Evolutionary conservation across 129 eudicot species (phyloP).

Genomic region (Centella asiatica): DNA sequence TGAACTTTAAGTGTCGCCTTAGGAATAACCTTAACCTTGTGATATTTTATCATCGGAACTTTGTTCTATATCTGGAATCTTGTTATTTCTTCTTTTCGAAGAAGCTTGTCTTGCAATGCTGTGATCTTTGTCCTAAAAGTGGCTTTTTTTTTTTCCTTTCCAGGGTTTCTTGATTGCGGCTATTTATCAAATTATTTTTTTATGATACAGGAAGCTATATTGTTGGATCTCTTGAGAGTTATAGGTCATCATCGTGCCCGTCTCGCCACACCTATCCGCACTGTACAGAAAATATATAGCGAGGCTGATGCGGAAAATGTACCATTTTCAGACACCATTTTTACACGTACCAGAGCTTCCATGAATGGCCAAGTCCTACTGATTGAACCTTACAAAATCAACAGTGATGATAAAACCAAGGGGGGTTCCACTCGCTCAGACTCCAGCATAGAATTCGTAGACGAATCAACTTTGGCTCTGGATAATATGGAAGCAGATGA

Average conservation of each 20-base stretch:
- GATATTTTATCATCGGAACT: too few species aligned
- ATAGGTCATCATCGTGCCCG: conserved; percentile 79
- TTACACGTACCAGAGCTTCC: conserved; percentile 35
- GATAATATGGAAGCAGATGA: conserved; percentile 9
- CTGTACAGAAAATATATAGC: conserved; percentile 47
- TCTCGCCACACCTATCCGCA: conserved; percentile 80
- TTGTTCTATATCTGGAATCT: too few species aligned
- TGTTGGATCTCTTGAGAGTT: conserved; percentile 72
- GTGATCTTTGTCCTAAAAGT: neutral
- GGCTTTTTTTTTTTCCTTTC: neutral
- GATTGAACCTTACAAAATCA: conserved; percentile 56
- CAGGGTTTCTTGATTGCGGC: neutral
- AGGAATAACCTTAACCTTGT: too few species aligned
- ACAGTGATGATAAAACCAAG: conserved; percentile 39
- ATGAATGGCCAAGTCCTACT: conserved; percentile 43
- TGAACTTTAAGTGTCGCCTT: too few species aligned
- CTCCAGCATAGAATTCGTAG: conserved; percentile 29
- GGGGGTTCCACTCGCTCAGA: conserved; percentile 32
- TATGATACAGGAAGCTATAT: conserved; percentile 54
- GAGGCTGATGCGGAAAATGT: conserved; percentile 47
- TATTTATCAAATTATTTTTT: neutral
- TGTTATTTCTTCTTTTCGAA: too few species aligned
- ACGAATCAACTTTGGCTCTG: conserved; percentile 8
- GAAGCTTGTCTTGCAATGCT: too few species aligned
- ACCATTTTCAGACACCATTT: conserved; percentile 41